A percentile compares a stretch with the other conserved stretches of the same genome.
phyloP scores from a whole-genome alignment of 306 rosid genomes.

The Inga leiocalycina region DNA sequence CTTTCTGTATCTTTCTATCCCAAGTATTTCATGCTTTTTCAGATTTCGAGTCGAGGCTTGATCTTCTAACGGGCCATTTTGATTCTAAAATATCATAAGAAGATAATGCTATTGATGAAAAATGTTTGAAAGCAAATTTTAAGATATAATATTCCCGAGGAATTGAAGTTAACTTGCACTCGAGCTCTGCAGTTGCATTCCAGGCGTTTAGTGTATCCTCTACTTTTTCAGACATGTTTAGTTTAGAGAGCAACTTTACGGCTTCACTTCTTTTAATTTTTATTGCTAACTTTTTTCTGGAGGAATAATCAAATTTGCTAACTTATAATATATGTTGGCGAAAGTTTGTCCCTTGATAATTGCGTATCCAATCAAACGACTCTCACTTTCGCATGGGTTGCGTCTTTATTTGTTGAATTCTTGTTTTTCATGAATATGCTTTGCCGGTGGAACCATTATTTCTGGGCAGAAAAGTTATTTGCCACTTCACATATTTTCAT shows the following conservation, averaged over 20 bases:
- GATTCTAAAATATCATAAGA: background rate
- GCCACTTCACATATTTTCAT: background rate
- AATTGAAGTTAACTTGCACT: background rate
- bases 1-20: background rate
- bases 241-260: background rate
- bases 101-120: background rate
- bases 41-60: background rate
- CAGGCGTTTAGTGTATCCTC: background rate
- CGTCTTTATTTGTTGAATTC: background rate
- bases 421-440: background rate
- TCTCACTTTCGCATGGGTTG: background rate
- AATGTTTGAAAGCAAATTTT: background rate
- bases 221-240: background rate
- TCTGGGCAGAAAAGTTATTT: background rate
- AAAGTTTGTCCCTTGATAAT: background rate
- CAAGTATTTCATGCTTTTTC: too few species aligned
- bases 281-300: background rate
- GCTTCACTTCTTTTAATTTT: background rate
- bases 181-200: background rate
- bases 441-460: background rate
- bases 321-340: background rate
- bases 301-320: constrained; percentile 2
- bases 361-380: background rate
- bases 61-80: background rate
- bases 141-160: background rate